phyloP scores from a whole-genome alignment of 441 rosid species.

The Pelargonium citronellum region DNA sequence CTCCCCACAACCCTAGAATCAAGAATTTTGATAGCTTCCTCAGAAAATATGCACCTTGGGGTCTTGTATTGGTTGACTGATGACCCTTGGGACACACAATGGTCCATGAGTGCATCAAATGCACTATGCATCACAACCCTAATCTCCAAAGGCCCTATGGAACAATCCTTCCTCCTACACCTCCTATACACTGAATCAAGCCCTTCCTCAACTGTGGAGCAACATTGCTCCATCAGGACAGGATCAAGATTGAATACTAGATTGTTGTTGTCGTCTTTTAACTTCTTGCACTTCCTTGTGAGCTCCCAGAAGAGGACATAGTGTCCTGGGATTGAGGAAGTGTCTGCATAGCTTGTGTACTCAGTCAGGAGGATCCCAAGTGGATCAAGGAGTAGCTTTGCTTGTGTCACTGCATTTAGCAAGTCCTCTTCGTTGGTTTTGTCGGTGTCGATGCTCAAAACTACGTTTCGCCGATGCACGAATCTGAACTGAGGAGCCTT shows the following conservation, averaged over 20 bases:
- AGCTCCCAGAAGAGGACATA: constrained; percentile 87
- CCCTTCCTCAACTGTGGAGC: constrained; percentile 63
- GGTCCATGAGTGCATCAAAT: constrained; percentile 79
- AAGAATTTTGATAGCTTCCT: constrained; percentile 49
- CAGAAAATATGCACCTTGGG: constrained; percentile 72
- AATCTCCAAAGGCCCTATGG: constrained; percentile 76
- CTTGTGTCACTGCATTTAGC: constrained; percentile 63
- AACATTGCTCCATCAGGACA: constrained; percentile 60
- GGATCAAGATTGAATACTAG: constrained; percentile 30
- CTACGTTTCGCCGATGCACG: constrained; percentile 63
- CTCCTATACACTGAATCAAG: constrained; percentile 75
- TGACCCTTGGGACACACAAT: constrained; percentile 67
- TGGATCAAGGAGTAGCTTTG: constrained; percentile 49
- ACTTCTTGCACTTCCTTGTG: constrained; percentile 29
- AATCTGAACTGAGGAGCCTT: constrained; percentile 78
- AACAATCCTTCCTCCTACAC: constrained; percentile 64
- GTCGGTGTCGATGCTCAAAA: constrained; percentile 73
- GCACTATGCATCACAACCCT: constrained; percentile 64
- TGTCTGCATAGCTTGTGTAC: constrained; percentile 75
- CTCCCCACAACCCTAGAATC: constrained; percentile 56
- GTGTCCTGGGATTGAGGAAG: constrained; percentile 73
- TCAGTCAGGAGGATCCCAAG: constrained; percentile 57
- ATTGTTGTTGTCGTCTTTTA: no score
- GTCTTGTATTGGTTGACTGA: constrained; percentile 89
- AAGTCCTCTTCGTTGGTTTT: constrained; percentile 87